Evolutionary conservation across 164 flowering plant species (phyloP).

Genomic region (Umbellularia californica): DNA sequence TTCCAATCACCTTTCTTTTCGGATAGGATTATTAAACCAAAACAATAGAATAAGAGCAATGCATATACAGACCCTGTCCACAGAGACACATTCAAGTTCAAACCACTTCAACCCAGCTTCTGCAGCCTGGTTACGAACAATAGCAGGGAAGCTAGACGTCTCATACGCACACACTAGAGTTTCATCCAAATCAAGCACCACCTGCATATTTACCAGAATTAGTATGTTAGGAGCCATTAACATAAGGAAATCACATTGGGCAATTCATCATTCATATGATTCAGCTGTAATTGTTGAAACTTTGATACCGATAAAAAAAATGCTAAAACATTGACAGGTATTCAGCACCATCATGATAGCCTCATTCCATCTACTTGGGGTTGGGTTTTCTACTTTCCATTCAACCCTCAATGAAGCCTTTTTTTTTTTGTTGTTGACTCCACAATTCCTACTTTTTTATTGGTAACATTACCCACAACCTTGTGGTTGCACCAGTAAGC

Average conservation of each 20-base stretch:
- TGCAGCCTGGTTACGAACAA: constrained; percentile 63
- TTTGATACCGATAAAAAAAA: no score
- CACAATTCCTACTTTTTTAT: background rate
- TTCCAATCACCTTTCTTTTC: background rate
- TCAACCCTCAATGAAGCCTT: background rate
- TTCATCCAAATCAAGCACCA: constrained; percentile 95
- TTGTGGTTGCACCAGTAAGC: background rate
- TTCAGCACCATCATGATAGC: background rate
- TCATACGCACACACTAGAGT: constrained; percentile 94
- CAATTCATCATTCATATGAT: background rate
- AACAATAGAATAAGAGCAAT: constrained; percentile 1
- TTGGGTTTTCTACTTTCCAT: background rate
- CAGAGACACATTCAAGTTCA: constrained; percentile 85
- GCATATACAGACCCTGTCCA: constrained; percentile 58
- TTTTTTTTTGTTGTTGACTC: background rate
- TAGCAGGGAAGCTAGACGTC: constrained; percentile 69
- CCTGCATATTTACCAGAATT: constrained; percentile 37
- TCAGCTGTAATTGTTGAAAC: background rate
- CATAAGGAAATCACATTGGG: background rate
- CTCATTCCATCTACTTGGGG: background rate
- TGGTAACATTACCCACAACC: background rate
- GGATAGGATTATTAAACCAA: background rate
- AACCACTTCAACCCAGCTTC: constrained; percentile 92
- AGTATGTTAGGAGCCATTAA: background rate
- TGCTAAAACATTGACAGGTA: background rate